Conservation (phyloP, 2,329 filamentous ascomycete species). For the Neonectria ditissima region DNA sequence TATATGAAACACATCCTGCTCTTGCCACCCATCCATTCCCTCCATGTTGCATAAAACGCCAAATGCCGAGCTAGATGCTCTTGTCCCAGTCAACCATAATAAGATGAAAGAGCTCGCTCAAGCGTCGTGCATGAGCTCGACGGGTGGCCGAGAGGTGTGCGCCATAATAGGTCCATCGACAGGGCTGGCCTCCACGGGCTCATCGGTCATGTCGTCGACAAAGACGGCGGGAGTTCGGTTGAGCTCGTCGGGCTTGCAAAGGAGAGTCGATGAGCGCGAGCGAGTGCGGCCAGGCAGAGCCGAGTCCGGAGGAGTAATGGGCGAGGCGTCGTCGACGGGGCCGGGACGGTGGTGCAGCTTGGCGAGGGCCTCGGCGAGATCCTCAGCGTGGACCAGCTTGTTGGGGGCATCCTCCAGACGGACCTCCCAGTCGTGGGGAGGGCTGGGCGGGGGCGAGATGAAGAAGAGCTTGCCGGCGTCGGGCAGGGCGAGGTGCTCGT, state of each 20-base stretch:
- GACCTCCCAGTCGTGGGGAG: conserved; percentile 77
- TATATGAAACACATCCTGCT: conserved; percentile 22
- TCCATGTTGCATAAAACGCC: conserved; percentile 35
- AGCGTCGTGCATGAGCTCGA: conserved; percentile 70
- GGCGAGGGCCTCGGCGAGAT: conserved; percentile 74
- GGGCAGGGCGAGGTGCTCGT: conserved; percentile 73
- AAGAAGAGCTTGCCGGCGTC: conserved; percentile 80
- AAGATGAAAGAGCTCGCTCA: conserved; percentile 29
- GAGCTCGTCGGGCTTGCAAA: conserved; percentile 71
- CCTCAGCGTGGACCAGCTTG: conserved; percentile 76
- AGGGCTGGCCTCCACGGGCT: conserved; percentile 59
- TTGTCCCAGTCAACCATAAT: not conserved
- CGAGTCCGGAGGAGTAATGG: conserved; percentile 48
- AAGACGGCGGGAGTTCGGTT: conserved; percentile 73
- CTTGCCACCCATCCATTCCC: conserved; percentile 5
- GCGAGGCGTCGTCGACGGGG: conserved; percentile 54
- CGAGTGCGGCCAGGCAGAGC: conserved; percentile 51
- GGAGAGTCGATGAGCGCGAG: conserved; percentile 73
- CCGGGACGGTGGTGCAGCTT: conserved; percentile 65
- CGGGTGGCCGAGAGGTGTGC: conserved; percentile 72
- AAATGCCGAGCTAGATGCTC: conserved; percentile 2
- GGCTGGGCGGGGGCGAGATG: conserved; percentile 76
- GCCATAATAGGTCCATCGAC: conserved; percentile 63
- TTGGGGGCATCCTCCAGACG: conserved; percentile 76
- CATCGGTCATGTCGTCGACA: conserved; percentile 75